These are phyloP conservation scores for Trichoderma parareesei DNA, from an alignment of 495 filamentous ascomycete species.

Conservation along the genomic window DNA sequence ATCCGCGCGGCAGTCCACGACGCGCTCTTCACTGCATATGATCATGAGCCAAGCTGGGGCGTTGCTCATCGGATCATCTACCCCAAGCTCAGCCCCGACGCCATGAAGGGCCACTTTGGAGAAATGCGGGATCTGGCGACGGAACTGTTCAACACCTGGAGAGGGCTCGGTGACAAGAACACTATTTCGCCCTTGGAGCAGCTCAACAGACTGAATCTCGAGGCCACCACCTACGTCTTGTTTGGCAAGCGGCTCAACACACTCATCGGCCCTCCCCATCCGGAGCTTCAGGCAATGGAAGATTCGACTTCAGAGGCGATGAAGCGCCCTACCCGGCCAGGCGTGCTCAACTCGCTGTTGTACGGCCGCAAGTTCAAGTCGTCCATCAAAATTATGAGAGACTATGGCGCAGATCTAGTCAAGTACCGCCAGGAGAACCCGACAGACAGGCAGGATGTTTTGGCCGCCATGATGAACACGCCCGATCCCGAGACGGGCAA, in stretches of 20 bases:
- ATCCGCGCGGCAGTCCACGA: slow-evolving; percentile 46
- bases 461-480: slow-evolving; percentile 4
- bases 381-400: slow-evolving; percentile 32
- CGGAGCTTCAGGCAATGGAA: slow-evolving; percentile 58
- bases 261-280: slow-evolving; percentile 52
- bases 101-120: slow-evolving; percentile 52
- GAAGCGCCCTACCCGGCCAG: slow-evolving; percentile 51
- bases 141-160: slow-evolving; percentile 66
- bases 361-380: neutral
- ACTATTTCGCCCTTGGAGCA: slow-evolving; percentile 51
- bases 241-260: slow-evolving; percentile 64
- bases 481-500: slow-evolving; percentile 10
- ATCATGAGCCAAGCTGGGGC: slow-evolving; percentile 57
- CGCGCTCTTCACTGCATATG: slow-evolving; percentile 61
- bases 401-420: slow-evolving; percentile 46
- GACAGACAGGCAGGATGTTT: slow-evolving; percentile 1
- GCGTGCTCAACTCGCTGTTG: slow-evolving; percentile 16
- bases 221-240: slow-evolving; percentile 52
- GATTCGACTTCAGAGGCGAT: slow-evolving; percentile 51
- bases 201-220: slow-evolving; percentile 63
- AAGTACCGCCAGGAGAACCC: slow-evolving; percentile 39
- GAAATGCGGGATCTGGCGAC: slow-evolving; percentile 58
- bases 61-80: slow-evolving; percentile 63
- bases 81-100: slow-evolving; percentile 55
- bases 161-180: slow-evolving; percentile 40